Base-by-base conservation (phyloP, 2,329 filamentous ascomycete genomes). In the Podosphaera xanthii region DNA sequence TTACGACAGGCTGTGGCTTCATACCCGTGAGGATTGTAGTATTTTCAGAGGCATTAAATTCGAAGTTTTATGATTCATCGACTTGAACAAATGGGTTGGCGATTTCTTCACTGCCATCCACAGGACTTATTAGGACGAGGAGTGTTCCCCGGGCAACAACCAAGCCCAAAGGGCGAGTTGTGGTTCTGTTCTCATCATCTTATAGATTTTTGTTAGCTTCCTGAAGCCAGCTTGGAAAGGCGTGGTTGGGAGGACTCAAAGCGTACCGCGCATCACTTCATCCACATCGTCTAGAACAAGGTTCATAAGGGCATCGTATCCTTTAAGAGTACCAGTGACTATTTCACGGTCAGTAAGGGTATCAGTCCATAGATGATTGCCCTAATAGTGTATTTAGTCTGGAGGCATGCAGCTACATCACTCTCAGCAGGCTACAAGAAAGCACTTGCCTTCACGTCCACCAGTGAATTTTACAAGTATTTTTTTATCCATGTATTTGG, bases 231-330 rank as follows among this genome's bases (percentile, higher is more conserved):
- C 33, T 42, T 57, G 10, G 9, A n/a, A 54, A 5, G 36, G 8
- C 3, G 34, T 7, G 36, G 8, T 14, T 35, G 33, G 10, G 30
- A 34, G 12, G 5, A 10, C n/a, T 33, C 40, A 52, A 35, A 59
- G 67, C 77, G 62, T 74, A 94, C 91, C 91, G 76, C 85, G 80
- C 72, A 96, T 82, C 55, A 84, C 79, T 71, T 98, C 92, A 70
- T 92, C 83, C 58, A 94, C 91, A 65, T 97, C 87, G 68, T 97
- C 92, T 60, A 98, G 76, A 34, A 98, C 92, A 62, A 98, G 77
- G 71, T 98, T 98, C 90, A 97, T 97, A 61, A 98, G 77, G 67
- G 92, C 90, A 70, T 98, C 92, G 71, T 90, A 97, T 62, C 92
- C 92, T 72, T 97, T 97, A 49, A 98, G 76, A 0, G 82, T 87